Evolutionary conservation across 2,329 filamentous ascomycete species (phyloP).

Genomic region (Didymella keratinophila): DNA sequence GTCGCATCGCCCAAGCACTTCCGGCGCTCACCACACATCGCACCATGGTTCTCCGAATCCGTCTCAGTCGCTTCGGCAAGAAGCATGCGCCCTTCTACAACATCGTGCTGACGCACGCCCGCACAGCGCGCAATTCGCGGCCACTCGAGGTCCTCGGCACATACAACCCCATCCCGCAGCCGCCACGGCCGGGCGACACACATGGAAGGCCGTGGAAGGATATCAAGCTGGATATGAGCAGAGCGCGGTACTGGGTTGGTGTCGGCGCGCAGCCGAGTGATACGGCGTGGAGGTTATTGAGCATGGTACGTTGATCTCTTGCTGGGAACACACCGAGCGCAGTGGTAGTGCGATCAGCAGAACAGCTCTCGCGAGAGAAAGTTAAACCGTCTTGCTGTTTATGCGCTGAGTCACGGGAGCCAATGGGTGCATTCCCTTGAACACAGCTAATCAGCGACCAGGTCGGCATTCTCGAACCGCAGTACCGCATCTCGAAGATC

Average conservation of each 20-base stretch:
- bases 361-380: neutral
- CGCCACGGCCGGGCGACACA: constrained; percentile 59
- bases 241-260: constrained; percentile 95
- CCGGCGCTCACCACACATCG: neutral
- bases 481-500: constrained; percentile 46
- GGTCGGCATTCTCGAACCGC: constrained; percentile 50
- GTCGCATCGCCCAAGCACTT: neutral
- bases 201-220: constrained; percentile 81
- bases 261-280: constrained; percentile 95
- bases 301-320: constrained; percentile 63
- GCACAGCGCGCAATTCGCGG: constrained; percentile 84
- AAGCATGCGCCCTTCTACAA: constrained; percentile 94
- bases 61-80: constrained; percentile 91
- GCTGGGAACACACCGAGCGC: neutral
- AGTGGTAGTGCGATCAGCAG: neutral
- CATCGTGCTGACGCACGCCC: constrained; percentile 92
- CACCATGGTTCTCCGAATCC: constrained; percentile 89
- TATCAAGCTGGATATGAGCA: constrained; percentile 80
- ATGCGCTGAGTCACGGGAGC: neutral
- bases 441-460: constrained; percentile 15
- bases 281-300: constrained; percentile 83
- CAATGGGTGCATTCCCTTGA: neutral
- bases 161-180: constrained; percentile 67
- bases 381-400: neutral
- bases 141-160: constrained; percentile 89